These are phyloP conservation scores for Fusarium nurragi DNA, from an alignment of 2,329 filamentous ascomycete genomes.

Conservation along the genomic window DNA sequence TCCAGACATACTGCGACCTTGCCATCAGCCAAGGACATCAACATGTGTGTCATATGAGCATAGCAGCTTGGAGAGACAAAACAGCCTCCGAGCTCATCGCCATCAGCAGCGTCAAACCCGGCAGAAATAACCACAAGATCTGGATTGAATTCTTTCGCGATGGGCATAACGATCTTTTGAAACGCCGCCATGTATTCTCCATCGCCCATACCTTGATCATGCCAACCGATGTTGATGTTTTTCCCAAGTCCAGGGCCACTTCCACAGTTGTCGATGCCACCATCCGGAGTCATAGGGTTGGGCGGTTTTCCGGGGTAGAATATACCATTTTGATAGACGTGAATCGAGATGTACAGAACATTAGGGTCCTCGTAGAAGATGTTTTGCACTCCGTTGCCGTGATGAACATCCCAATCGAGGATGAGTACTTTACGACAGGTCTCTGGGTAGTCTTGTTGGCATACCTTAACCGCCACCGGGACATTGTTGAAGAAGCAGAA, in stretches of 20 bases:
- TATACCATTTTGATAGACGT: slow-evolving; percentile 82
- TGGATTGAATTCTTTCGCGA: slow-evolving; percentile 90
- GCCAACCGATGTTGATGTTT: slow-evolving; percentile 75
- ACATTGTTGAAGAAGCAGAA: slow-evolving; percentile 99
- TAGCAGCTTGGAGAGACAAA: slow-evolving; percentile 92
- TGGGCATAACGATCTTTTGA: slow-evolving; percentile 95
- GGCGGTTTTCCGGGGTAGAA: slow-evolving; percentile 83
- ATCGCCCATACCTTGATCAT: slow-evolving; percentile 85
- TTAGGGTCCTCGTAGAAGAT: slow-evolving; percentile 96
- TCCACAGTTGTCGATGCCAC: slow-evolving; percentile 69
- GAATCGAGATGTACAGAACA: slow-evolving; percentile 92
- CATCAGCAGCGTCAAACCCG: slow-evolving; percentile 94
- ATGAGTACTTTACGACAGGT: slow-evolving; percentile 89
- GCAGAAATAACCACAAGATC: slow-evolving; percentile 96
- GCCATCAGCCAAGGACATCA: slow-evolving; percentile 91
- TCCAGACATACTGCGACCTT: slow-evolving; percentile 94
- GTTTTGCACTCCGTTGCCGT: slow-evolving; percentile 93
- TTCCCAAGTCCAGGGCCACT: slow-evolving; percentile 64
- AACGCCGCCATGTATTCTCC: slow-evolving; percentile 97
- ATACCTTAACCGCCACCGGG: slow-evolving; percentile 88
- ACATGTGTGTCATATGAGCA: slow-evolving; percentile 98
- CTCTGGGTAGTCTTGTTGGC: slow-evolving; percentile 82
- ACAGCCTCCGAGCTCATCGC: slow-evolving; percentile 91
- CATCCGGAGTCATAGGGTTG: slow-evolving; percentile 66
- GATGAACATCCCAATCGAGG: slow-evolving; percentile 87